Evolutionary conservation across 2,329 filamentous ascomycete genomes (phyloP).

Genomic region (Bipolaris gigantea): DNA sequence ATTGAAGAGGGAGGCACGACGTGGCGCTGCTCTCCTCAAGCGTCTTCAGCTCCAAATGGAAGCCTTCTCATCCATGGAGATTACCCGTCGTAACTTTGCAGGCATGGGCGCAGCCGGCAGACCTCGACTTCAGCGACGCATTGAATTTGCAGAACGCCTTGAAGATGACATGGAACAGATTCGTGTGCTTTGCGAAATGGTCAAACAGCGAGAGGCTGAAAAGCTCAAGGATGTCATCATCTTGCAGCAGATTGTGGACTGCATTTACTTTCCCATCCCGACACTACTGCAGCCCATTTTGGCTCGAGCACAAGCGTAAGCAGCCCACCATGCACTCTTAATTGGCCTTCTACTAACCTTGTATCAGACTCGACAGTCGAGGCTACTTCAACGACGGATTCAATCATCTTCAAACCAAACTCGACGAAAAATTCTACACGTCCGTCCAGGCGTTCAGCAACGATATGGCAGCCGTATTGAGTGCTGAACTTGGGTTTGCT

Average conservation of each 20-base stretch:
- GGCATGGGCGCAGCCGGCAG: constrained; percentile 86
- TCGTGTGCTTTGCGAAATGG: constrained; percentile 66
- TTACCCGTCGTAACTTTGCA: constrained; percentile 93
- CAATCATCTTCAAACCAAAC: constrained; percentile 54
- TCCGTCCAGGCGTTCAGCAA: constrained; percentile 63
- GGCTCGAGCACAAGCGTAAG: constrained; percentile 80
- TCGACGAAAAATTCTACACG: constrained; percentile 61
- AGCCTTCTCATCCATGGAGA: constrained; percentile 95
- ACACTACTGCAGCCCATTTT: constrained; percentile 76
- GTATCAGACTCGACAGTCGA: constrained; percentile 50
- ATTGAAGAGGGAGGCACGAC: constrained; percentile 86
- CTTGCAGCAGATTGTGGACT: constrained; percentile 79
- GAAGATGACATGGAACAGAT: constrained; percentile 77
- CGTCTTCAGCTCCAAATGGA: constrained; percentile 93
- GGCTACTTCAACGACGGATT: constrained; percentile 59
- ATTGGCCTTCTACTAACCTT: background rate
- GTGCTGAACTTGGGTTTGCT: constrained; percentile 56
- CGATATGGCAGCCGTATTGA: constrained; percentile 60
- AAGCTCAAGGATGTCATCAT: constrained; percentile 78
- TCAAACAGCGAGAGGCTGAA: constrained; percentile 74
- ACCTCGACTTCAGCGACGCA: constrained; percentile 74
- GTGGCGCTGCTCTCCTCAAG: constrained; percentile 89
- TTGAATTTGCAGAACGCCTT: constrained; percentile 81
- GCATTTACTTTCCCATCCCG: constrained; percentile 86
- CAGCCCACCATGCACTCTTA: constrained; percentile 39